phyloP scores from a whole-genome alignment of 2,329 filamentous ascomycete species.

The Pseudocercospora crystallina region DNA sequence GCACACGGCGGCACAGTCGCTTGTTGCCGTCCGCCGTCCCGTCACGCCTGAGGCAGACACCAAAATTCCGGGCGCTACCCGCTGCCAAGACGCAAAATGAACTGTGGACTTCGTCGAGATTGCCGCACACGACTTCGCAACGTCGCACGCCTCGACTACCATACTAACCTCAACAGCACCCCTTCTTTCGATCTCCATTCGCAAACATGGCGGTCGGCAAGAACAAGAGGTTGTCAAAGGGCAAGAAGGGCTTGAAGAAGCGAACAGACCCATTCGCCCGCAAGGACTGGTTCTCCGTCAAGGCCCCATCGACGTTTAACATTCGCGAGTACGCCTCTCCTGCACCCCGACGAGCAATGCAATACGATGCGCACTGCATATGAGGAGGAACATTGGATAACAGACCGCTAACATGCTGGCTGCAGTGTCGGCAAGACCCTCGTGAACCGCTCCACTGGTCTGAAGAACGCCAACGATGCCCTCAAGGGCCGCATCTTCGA shows the following conservation, averaged over 20 bases:
- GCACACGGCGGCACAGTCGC: no score
- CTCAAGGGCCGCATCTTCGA: constrained; percentile 99
- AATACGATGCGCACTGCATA: constrained; percentile 3
- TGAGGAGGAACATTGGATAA: constrained; percentile 9
- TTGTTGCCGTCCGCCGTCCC: no score
- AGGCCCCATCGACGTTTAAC: constrained; percentile 96
- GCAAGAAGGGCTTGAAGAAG: constrained; percentile 99
- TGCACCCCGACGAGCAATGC: constrained; percentile 4
- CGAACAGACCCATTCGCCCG: constrained; percentile 95
- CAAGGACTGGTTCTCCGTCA: constrained; percentile 99
- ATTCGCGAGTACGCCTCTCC: constrained; percentile 80
- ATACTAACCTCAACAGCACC: constrained; percentile 25
- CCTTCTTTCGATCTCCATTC: constrained; percentile 24
- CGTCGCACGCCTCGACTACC: background rate
- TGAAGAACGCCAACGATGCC: constrained; percentile 99
- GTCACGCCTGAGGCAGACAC: no score
- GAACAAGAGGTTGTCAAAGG: constrained; percentile 99
- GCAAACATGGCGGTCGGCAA: constrained; percentile 73
- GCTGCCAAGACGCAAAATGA: no score
- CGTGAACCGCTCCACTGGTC: constrained; percentile 98
- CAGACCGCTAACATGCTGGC: constrained; percentile 36
- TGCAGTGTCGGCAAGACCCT: constrained; percentile 97
- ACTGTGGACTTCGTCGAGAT: no score
- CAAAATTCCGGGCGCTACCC: no score
- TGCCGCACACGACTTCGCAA: no score